Conservation (phyloP, 1,139 yeast genomes). For the Sugiyamaella japonica region DNA sequence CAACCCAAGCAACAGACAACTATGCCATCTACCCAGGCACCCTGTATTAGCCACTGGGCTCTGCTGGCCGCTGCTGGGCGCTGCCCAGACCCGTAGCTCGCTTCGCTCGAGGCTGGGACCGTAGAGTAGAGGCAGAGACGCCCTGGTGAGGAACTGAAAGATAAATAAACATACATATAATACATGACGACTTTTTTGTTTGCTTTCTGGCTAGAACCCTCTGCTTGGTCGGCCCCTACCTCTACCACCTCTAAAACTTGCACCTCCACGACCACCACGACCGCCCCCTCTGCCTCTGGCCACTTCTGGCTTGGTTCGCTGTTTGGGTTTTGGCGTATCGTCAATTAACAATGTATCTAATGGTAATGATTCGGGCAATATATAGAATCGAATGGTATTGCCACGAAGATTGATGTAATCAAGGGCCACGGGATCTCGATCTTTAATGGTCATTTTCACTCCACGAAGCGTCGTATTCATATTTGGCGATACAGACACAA, state of each 20-base stretch:
- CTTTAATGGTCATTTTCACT: slow-evolving; percentile 71
- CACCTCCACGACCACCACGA: slow-evolving; percentile 36
- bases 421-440: slow-evolving; percentile 69
- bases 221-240: slow-evolving; percentile 36
- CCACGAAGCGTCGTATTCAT: slow-evolving; percentile 89
- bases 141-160: not conserved
- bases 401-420: slow-evolving; percentile 89
- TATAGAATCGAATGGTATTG: slow-evolving; percentile 79
- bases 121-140: no score
- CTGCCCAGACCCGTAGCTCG: no score
- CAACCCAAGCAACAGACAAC: not conserved
- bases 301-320: slow-evolving; percentile 15
- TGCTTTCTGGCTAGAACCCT: slow-evolving; percentile 25
- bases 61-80: no score
- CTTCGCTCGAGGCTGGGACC: no score
- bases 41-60: not conserved
- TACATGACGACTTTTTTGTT: not conserved
- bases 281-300: slow-evolving; percentile 36
- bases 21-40: slow-evolving; percentile 11
- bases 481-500: slow-evolving; percentile 82
- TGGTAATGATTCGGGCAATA: slow-evolving; percentile 86
- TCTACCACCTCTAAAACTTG: slow-evolving; percentile 36
- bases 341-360: slow-evolving; percentile 73
- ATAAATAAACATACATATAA: not conserved
- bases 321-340: slow-evolving; percentile 50